Evolutionary conservation across 2,329 filamentous ascomycete genomes (phyloP), one percentile per base, ranked within the genome.

Genomic region (Xylaria sp.): DNA sequence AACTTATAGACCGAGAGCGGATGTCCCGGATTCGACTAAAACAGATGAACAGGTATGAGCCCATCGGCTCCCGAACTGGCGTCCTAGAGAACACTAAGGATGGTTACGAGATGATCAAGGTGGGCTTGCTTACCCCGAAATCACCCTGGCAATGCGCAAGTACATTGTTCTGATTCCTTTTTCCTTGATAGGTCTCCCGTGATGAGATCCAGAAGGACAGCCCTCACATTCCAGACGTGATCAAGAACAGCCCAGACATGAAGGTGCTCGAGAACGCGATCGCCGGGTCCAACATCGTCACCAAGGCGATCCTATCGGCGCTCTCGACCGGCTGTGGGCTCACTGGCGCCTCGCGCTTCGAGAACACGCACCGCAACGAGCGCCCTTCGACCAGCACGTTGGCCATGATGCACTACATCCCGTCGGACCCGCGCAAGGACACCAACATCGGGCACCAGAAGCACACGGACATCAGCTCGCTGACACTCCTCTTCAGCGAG

Each of bases 371-470:
- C 76, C 80, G 81, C 68, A 83, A 83, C 73, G 78, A 82, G 65
- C 77, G 77, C 6, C 78, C 79, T 6, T 83, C 81, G 5, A 82
- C 79, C 28, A 81, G 75, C 51, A 83, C 82, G 33, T 73, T 85
- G n/a, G 80, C 80, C 65, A 82, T 84, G 80, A 82, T 84, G 79
- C 82, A 83, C 76, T 84, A 84, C 74, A 76, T 82, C 61, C 81
- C 81, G 19, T 76, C 76, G 19, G 78, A 82, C 60, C 76, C 78
- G 37, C 68, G 76, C 15, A 74, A 70, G 54, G 75, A 78, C 64
- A 74, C 77, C 65, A 78, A 79, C 69, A 78, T 84, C 67, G 82
- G 82, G 23, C 82, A 85, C 75, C 80, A 84, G 74, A 84, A 83
- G 75, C 83, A 86, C 76, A 86, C 84, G 23, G 84, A 86, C 75